Evolutionary conservation across 768 basidiomycete genomes (phyloP), one percentile per base, ranked within the genome.

Genomic region (Naganishia kalamii): DNA sequence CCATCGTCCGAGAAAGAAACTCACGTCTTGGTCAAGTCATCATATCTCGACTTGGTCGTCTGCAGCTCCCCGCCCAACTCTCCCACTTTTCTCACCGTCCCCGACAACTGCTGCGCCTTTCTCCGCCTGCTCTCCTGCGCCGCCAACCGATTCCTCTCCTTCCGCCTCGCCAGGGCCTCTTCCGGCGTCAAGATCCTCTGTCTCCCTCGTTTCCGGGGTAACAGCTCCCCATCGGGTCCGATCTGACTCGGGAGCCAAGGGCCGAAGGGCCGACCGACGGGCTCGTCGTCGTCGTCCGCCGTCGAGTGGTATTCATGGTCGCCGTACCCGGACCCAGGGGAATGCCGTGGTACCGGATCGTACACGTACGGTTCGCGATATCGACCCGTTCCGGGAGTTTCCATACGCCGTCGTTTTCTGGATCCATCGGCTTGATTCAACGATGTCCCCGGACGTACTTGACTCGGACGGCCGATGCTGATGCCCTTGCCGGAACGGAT

Each of bases 181-280:
- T 57, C 54, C 3, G 54, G 54, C 27, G 54, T 57, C 21, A 57
- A 23, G 17, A 57, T 57, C 37, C 54, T 21, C 23, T 57, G 54
- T 27, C 54, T 13, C 19, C 54, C 54, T 57, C 54, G 54, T 40
- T 57, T 57, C 17, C 54, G 54, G 35, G 54, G 54, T 2, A 57
- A 23, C 8, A 57, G 54, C 40, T 57, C 54, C 33, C 54, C 54
- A 57, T 57, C 54, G 12, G 54, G 54, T 41, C 54, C 54, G 21
- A 57, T 57, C 27, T 57, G 54, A 27, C 54, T 57, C 13, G 54
- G 54, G 12, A 57, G n/a, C 54, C 54, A 57, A 12, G 54, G 54
- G 4, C 54, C 54, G n/a, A 57, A 57, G 35, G 54, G 54, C 2
- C 54, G 33, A 2, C 54, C 54, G 15, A 57, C 54, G 12, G 54